phyloP scores from a whole-genome alignment of 352 stramenopile species.

The Phytophthora citrophthora region DNA sequence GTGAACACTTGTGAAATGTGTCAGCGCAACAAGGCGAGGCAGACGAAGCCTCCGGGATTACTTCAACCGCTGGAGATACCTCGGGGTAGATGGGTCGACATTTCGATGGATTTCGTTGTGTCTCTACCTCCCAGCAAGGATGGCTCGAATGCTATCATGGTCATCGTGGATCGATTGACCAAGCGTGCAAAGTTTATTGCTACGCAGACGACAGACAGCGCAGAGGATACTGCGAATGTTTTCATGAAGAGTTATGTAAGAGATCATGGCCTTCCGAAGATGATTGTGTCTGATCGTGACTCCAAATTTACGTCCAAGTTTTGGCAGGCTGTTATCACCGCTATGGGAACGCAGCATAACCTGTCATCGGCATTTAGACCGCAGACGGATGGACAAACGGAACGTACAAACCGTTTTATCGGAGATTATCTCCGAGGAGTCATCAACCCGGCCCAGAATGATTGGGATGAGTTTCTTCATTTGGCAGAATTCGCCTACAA shows the following conservation, averaged over 20 bases:
- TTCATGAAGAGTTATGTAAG: conserved; percentile 4
- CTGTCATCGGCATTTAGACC: conserved; percentile 7
- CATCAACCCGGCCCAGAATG: conserved; percentile 4
- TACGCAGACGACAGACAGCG: conserved; percentile 2
- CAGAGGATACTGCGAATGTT: conserved; percentile 1
- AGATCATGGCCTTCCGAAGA: no score
- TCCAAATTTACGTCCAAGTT: conserved; percentile 17
- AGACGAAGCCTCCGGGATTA: conserved; percentile 20
- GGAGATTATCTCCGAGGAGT: no score
- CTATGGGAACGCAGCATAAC: conserved; percentile 1
- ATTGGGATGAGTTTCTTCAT: conserved; percentile 9
- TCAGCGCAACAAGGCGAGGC: conserved; percentile 14
- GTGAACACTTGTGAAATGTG: conserved; percentile 15
- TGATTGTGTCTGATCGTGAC: no score
- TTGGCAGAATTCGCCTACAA: conserved; percentile 17
- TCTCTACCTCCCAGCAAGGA: not conserved
- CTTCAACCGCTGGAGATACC: conserved; percentile 10
- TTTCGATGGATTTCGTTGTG: conserved; percentile 20
- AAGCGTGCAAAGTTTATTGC: conserved; percentile 18
- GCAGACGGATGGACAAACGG: conserved; percentile 12
- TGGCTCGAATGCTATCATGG: conserved; percentile 12
- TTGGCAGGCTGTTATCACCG: not conserved
- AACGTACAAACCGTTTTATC: conserved; percentile 16
- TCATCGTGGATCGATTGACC: conserved; percentile 16
- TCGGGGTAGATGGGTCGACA: conserved; percentile 14